A percentile compares a stretch with the other conserved stretches of the same genome.
These are phyloP conservation scores for Candida krabiensis DNA, from an alignment of 805 yeast species.

Conservation along the genomic window DNA sequence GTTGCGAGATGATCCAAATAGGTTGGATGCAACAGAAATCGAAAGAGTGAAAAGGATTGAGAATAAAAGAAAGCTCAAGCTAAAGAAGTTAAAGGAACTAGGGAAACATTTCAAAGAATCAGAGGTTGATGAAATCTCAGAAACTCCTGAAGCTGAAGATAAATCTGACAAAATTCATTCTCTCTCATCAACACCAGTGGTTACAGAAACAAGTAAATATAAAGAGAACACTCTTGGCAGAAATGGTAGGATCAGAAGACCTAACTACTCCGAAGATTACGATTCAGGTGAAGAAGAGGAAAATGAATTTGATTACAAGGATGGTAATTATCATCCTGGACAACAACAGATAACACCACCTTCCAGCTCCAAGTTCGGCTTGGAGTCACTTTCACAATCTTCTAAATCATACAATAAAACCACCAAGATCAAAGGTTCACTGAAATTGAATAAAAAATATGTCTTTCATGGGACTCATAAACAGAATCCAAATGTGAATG, in stretches of 20 bases:
- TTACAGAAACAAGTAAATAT: too few relatives aligned
- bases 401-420: not conserved
- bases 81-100: constrained; percentile 11
- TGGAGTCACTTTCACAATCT: not conserved
- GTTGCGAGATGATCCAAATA: constrained; percentile 20
- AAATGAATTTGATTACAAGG: constrained; percentile 5
- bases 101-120: constrained; percentile 8
- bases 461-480: not conserved
- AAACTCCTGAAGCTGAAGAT: constrained; percentile 3
- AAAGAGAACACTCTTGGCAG: too few relatives aligned
- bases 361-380: not conserved
- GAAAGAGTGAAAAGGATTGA: constrained; percentile 21
- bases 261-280: not conserved
- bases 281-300: constrained; percentile 10
- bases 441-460: constrained; percentile 4
- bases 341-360: not conserved
- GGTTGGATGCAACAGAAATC: constrained; percentile 22
- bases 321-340: not conserved
- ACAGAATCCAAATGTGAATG: not conserved
- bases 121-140: not conserved
- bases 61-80: constrained; percentile 8
- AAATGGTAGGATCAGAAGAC: too few relatives aligned
- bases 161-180: not conserved
- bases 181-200: constrained; percentile 5
- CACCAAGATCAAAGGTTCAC: not conserved